Evolutionary conservation across 2,329 filamentous ascomycete genomes (phyloP), one percentile per base, ranked within the genome.

Genomic region (Phaeophleospora eucalypticola): DNA sequence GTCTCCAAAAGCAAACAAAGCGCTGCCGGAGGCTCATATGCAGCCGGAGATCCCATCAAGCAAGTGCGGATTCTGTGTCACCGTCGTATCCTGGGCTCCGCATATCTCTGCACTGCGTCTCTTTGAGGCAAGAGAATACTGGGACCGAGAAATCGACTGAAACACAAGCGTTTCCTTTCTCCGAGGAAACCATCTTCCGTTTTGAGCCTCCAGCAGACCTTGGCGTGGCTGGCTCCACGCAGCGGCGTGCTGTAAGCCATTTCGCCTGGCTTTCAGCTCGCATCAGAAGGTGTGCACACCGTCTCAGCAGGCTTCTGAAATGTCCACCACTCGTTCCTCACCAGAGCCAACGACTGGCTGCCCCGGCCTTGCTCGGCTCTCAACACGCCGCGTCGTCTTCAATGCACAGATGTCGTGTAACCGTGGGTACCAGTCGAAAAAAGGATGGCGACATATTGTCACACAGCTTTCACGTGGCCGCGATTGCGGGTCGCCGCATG

Each of bases 71-170:
- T 49, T n/a, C 48, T 48, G 51, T 54, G 51, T 47, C 32, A 51
- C 51, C 41, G 38, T 35, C 19, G n/a, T n/a, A 43, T 48, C 45
- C 42, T 48, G 45, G 41, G 39, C 41, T 34, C 35, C 41, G 46
- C 48, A 48, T 48, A 45, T 46, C 29, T 46, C 40, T 36, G 48
- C 51, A 46, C n/a, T n/a, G n/a, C n/a, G n/a, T n/a, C n/a, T n/a
- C n/a, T n/a, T n/a, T n/a, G n/a, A n/a, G n/a, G n/a, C n/a, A n/a
- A n/a, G n/a, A n/a, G n/a, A n/a, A n/a, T n/a, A n/a, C n/a, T n/a
- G n/a, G n/a, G n/a, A n/a, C n/a, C n/a, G n/a, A n/a, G n/a, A n/a
- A n/a, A n/a, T n/a, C n/a, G n/a, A n/a, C n/a, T n/a, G n/a, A n/a
- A n/a, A n/a, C n/a, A n/a, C n/a, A n/a, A n/a, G n/a, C n/a, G n/a